These are phyloP conservation scores for Ascoidea tarda DNA, from an alignment of 805 yeast species.

Conservation along the genomic window DNA sequence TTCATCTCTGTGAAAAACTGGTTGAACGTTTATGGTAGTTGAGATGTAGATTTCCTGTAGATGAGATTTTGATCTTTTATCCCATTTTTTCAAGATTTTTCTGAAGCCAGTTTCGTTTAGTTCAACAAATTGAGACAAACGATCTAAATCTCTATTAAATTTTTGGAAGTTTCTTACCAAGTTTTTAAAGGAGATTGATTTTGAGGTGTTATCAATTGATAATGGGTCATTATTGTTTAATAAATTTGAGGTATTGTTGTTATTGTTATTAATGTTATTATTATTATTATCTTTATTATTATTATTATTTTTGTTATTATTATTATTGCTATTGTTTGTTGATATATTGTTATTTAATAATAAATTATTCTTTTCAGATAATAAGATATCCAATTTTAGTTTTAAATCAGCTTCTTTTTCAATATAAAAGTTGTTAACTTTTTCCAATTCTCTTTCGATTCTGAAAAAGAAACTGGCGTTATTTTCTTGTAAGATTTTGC, in stretches of 20 bases:
- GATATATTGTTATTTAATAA: conserved; percentile 9
- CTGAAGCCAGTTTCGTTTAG: conserved; percentile 92
- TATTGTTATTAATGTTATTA: neutral
- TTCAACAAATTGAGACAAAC: conserved; percentile 88
- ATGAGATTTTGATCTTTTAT: conserved; percentile 86
- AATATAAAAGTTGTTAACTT: conserved; percentile 82
- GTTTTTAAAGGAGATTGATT: conserved; percentile 64
- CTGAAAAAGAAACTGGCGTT: conserved; percentile 81
- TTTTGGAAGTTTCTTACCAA: conserved; percentile 81
- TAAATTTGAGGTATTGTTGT: neutral
- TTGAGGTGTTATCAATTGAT: too few species aligned
- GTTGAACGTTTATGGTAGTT: conserved; percentile 92
- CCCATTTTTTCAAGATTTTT: conserved; percentile 96
- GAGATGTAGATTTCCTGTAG: conserved; percentile 85
- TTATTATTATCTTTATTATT: neutral
- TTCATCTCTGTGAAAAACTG: conserved; percentile 84
- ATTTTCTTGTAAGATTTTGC: conserved; percentile 63
- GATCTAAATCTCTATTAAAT: conserved; percentile 75
- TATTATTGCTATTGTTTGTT: neutral
- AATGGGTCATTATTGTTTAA: conserved; percentile 9
- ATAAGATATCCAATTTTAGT: conserved; percentile 60
- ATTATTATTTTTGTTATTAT: neutral
- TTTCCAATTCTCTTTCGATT: conserved; percentile 88
- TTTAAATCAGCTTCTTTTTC: conserved; percentile 85
- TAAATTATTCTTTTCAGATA: conserved; percentile 53